Base-by-base conservation (phyloP, 768 basidiomycete genomes). In the Panaeolus papilionaceus region DNA sequence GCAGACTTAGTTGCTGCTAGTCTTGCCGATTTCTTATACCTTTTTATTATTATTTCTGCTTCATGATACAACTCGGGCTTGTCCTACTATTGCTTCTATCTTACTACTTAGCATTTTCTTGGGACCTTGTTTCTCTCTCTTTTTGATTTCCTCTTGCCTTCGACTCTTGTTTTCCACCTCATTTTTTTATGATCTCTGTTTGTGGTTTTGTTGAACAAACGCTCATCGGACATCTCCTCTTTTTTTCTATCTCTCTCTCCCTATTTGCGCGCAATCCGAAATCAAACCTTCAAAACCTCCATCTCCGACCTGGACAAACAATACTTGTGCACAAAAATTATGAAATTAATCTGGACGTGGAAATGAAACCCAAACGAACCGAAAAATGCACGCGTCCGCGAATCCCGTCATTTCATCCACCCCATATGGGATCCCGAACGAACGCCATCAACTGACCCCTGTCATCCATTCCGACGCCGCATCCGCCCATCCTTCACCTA, bases 121-220 rank as follows among this genome's bases (percentile, higher is more conserved):
- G 12, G 47, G 26, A 9, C 20, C 54, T 58, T 33, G 26, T 33
- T 37, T 12, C 14, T 58, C 33, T 58, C 28, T 58, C 11, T 14
- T 45, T 11, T 49, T 23, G 20, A n/a, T 49, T 49, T 49, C 20
- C 8, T 23, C 8, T 23, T 23, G 47, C 20, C 26, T 49, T 49
- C 47, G 20, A 23, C 20, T 49, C 33, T 16, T 37, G 12, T 58
- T 58, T 14, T 58, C 33, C 5, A 33, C 5, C 33, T 58, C 28
- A 23, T 49, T n/a, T 10, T 58, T 33, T 37, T 28, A 33, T 58
- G 47, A 23, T 37, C 33, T 14, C 14, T 37, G 11, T 28, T 47
- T 58, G 28, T 58, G 54, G 54, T 58, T 58, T 58, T 10, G 26
- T 58, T 58, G 54, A 58, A 58, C 54, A 58, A 33, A 58, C 54